Evolutionary conservation across 805 yeast genomes (phyloP).

Genomic region (Isabelozyma rhagii): DNA sequence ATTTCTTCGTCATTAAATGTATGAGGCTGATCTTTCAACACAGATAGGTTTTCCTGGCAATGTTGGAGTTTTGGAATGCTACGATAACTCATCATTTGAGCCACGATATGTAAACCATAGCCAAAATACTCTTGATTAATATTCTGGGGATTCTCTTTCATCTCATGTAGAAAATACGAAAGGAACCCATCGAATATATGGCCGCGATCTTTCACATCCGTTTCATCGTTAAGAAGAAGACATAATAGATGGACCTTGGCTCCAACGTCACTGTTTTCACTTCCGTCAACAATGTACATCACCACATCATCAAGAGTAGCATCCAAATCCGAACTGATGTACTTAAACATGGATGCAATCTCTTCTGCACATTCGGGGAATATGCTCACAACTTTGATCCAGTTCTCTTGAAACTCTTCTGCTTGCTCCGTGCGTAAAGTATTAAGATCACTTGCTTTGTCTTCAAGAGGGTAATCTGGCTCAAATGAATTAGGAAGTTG

Average conservation of each 20-base stretch:
- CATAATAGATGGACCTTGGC: constrained; percentile 10
- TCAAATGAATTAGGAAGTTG: background rate
- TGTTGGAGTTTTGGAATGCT: constrained; percentile 46
- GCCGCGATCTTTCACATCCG: constrained; percentile 3
- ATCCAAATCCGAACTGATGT: constrained; percentile 3
- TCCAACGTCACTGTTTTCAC: constrained; percentile 6
- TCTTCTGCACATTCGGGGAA: constrained; percentile 17
- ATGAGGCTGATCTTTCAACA: constrained; percentile 13
- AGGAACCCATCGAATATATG: constrained; percentile 29
- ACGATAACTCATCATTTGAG: constrained; percentile 50
- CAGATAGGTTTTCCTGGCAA: constrained; percentile 2
- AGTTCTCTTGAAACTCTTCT: constrained; percentile 7
- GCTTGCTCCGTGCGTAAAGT: constrained; percentile 1
- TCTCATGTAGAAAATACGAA: constrained; percentile 28
- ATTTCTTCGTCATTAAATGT: constrained; percentile 14
- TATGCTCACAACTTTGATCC: constrained; percentile 15
- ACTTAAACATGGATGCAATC: constrained; percentile 16
- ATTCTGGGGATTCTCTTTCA: constrained; percentile 15
- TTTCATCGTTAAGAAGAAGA: constrained; percentile 9
- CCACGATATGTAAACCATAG: constrained; percentile 52
- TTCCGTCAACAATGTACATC: constrained; percentile 8
- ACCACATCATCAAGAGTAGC: constrained; percentile 6
- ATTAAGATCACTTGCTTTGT: background rate
- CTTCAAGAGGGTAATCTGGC: background rate
- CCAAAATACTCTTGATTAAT: constrained; percentile 56